Percentiles rank a stretch among this genome's conserved stretches.
Evolutionary conservation across 345 rosid species (phyloP).

Genomic region (Eucalyptus lansdowneana): DNA sequence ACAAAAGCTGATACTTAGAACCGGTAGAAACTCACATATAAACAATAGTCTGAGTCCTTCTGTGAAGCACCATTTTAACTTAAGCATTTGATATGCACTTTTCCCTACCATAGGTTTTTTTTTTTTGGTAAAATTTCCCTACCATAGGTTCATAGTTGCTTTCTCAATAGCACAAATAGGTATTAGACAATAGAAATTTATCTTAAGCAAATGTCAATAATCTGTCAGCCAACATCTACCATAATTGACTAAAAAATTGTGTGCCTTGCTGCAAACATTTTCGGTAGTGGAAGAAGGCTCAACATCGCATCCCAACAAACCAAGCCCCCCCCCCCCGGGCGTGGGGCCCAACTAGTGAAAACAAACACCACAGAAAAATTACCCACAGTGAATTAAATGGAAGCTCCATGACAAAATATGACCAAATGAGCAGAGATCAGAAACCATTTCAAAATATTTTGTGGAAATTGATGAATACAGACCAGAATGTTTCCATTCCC

Average conservation of each 20-base stretch:
- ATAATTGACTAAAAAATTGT: background rate
- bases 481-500: conserved; percentile 96
- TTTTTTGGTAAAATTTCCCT: background rate
- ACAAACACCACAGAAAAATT: background rate
- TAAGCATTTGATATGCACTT: background rate
- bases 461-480: background rate
- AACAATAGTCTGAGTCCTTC: background rate
- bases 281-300: background rate
- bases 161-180: background rate
- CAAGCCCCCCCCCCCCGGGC: background rate
- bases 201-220: background rate
- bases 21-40: background rate
- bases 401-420: background rate
- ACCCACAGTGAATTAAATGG: background rate
- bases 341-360: background rate
- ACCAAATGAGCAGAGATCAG: background rate
- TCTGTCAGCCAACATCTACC: background rate
- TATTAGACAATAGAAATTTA: background rate
- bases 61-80: background rate
- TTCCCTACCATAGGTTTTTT: background rate
- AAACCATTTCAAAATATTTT: background rate
- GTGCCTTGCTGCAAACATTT: background rate
- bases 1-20: background rate
- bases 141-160: background rate
- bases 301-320: background rate